Evolutionary conservation across 2,329 filamentous ascomycete species (phyloP).

Genomic region (Ascocoryne sarcoides): DNA sequence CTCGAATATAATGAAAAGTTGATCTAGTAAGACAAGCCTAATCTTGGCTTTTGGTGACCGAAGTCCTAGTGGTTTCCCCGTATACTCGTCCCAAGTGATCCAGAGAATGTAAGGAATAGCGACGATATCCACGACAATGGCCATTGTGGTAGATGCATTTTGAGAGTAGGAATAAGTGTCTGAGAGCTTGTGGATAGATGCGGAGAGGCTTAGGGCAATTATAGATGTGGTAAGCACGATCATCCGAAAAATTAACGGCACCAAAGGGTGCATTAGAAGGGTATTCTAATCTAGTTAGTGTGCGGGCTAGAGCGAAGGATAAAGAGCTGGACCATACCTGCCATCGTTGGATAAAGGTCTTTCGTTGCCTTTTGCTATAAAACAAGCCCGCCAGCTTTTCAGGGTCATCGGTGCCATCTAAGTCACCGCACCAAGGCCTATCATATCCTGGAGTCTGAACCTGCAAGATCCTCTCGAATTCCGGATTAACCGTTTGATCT

Average conservation of each 20-base stretch:
- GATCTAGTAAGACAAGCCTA: conserved; percentile 78
- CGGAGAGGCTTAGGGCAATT: conserved; percentile 70
- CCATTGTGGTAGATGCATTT: conserved; percentile 74
- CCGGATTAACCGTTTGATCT: conserved; percentile 23
- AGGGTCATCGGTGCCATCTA: conserved; percentile 20
- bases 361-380: conserved; percentile 23
- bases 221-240: conserved; percentile 77
- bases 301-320: not conserved
- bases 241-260: conserved; percentile 75
- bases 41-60: conserved; percentile 79
- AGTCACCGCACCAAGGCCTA: conserved; percentile 28
- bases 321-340: conserved; percentile 17
- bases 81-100: conserved; percentile 95
- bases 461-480: conserved; percentile 16
- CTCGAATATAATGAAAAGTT: conserved; percentile 97
- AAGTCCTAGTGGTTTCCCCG: conserved; percentile 81
- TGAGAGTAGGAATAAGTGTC: conserved; percentile 39
- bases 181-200: conserved; percentile 56
- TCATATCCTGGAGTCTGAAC: conserved; percentile 28
- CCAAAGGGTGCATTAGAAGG: conserved; percentile 46
- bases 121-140: conserved; percentile 79
- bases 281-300: conserved; percentile 14
- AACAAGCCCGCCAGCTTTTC: conserved; percentile 23
- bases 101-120: conserved; percentile 86
- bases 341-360: conserved; percentile 17